Percentiles rank a stretch among this genome's conserved stretches.
These are phyloP conservation scores for Lathyrus oleraceus DNA, from an alignment of 306 rosid genomes.

Conservation along the genomic window DNA sequence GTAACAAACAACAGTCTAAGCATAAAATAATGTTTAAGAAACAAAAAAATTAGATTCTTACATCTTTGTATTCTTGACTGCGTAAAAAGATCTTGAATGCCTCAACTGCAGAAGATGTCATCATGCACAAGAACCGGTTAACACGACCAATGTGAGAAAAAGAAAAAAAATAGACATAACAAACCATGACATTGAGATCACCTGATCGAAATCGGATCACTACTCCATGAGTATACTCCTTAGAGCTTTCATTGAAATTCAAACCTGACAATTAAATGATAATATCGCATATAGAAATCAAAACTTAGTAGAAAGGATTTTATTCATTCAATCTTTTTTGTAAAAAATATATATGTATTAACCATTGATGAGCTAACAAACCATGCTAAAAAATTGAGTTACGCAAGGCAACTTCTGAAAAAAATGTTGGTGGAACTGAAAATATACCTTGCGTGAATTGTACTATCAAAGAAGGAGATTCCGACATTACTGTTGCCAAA, in stretches of 20 bases:
- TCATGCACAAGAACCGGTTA: constrained; percentile 38
- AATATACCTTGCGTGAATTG: constrained; percentile 77
- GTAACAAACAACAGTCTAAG: constrained; percentile 19
- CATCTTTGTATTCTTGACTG: constrained; percentile 81
- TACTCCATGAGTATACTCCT: constrained; percentile 71
- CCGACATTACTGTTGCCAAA: constrained; percentile 49
- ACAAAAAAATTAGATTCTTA: constrained; percentile 41
- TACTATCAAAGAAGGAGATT: constrained; percentile 77
- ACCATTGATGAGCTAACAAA: constrained; percentile 17
- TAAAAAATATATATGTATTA: not conserved
- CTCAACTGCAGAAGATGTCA: constrained; percentile 60
- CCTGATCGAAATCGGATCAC: constrained; percentile 84
- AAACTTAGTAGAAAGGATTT: constrained; percentile 7
- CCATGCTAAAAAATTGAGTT: constrained; percentile 11
- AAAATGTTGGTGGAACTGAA: constrained; percentile 15
- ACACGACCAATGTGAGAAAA: constrained; percentile 21
- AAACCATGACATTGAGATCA: constrained; percentile 45
- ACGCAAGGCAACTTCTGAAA: constrained; percentile 32
- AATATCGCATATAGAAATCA: constrained; percentile 3
- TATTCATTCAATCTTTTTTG: constrained; percentile 8
- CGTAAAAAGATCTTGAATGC: constrained; percentile 65
- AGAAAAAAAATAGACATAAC: constrained; percentile 30
- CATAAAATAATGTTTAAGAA: constrained; percentile 3
- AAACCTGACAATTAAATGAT: constrained; percentile 53
- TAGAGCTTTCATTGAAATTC: constrained; percentile 61